phyloP scores from a whole-genome alignment of 2,329 filamentous ascomycete genomes.

The Colletotrichum sp. region DNA sequence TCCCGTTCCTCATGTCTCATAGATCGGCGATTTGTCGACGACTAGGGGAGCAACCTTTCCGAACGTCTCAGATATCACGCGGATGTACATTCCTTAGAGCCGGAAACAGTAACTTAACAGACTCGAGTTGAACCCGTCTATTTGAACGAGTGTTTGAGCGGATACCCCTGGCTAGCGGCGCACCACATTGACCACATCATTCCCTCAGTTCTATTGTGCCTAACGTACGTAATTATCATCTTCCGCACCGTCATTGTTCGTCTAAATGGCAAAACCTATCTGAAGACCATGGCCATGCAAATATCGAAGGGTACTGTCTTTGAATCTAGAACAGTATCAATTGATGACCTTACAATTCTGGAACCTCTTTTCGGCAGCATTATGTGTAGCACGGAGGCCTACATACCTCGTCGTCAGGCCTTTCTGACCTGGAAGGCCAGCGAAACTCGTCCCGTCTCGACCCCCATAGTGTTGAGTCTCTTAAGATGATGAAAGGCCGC shows the following conservation, averaged over 20 bases:
- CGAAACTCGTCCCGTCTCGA: constrained; percentile 36
- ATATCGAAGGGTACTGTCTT: background rate
- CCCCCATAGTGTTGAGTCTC: constrained; percentile 41
- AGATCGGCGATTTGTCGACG: background rate
- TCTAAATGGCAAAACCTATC: background rate
- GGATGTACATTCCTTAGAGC: background rate
- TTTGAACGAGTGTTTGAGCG: background rate
- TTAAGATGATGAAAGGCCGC: constrained; percentile 35
- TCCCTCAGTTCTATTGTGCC: background rate
- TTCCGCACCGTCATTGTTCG: background rate
- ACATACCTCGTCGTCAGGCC: background rate
- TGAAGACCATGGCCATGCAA: background rate
- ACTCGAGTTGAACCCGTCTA: background rate
- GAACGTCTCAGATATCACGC: background rate
- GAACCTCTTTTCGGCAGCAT: background rate
- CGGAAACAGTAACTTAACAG: background rate
- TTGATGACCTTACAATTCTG: background rate
- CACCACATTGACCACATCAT: background rate
- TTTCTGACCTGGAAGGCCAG: constrained; percentile 15
- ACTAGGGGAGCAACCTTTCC: background rate
- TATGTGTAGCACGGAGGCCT: background rate
- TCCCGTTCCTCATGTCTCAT: background rate
- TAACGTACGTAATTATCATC: background rate
- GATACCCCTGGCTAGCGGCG: background rate
- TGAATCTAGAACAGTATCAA: background rate